These are phyloP conservation scores for Solanum hybrid DNA, from an alignment of 305 asterid species.

Conservation along the genomic window DNA sequence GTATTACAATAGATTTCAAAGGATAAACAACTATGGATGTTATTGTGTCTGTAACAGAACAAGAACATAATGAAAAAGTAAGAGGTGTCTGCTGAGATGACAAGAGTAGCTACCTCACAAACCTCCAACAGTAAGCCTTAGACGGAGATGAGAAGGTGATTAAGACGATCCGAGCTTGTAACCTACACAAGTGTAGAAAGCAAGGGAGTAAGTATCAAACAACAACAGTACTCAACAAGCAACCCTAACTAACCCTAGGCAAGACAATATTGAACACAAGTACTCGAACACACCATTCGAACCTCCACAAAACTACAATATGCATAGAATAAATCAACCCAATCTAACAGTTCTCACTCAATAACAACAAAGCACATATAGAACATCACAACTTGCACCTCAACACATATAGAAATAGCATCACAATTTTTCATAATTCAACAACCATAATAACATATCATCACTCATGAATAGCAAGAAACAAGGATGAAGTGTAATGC, in stretches of 20 bases:
- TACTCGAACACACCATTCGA: neutral
- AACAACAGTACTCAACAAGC: neutral
- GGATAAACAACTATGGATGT: neutral
- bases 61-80: no score
- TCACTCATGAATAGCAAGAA: neutral
- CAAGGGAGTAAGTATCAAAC: neutral
- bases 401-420: neutral
- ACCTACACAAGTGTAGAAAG: neutral
- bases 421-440: neutral
- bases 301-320: neutral
- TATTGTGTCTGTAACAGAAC: neutral
- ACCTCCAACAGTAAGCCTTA: neutral
- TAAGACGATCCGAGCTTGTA: neutral
- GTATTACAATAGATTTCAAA: neutral
- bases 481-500: neutral
- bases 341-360: neutral
- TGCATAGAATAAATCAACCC: neutral
- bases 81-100: neutral
- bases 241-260: neutral
- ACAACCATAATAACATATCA: neutral
- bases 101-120: neutral
- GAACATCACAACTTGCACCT: neutral
- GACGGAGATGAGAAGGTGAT: neutral
- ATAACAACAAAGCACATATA: neutral
- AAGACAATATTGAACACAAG: neutral